These are phyloP conservation scores for Penstemon eatonii DNA, from an alignment of 257 asterid species.

Conservation along the genomic window DNA sequence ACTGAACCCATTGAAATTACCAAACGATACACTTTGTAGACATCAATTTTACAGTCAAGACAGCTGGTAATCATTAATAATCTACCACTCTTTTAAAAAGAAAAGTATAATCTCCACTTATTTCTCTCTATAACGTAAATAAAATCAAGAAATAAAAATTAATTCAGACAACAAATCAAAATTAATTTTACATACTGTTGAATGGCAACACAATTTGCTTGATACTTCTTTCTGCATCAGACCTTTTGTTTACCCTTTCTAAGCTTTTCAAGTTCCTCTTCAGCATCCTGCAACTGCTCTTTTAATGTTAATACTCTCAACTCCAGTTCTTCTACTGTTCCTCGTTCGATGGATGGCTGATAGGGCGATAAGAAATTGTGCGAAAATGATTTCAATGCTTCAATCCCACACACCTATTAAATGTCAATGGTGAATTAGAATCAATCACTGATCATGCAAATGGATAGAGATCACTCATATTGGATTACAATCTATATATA, in stretches of 20 bases:
- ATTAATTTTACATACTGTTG: conserved; percentile 27
- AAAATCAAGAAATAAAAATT: background rate
- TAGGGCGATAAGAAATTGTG: conserved; percentile 59
- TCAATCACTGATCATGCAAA: background rate
- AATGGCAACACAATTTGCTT: conserved; percentile 9
- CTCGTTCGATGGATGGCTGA: conserved; percentile 56
- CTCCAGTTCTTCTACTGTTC: conserved; percentile 67
- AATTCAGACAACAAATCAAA: conserved; percentile 17
- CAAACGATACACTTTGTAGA: conserved; percentile 12
- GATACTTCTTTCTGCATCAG: conserved; percentile 24
- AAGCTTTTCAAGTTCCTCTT: conserved; percentile 61
- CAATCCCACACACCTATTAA: conserved; percentile 80
- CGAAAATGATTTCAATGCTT: conserved; percentile 75
- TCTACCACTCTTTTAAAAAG: background rate
- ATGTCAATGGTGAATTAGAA: background rate
- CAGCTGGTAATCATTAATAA: background rate
- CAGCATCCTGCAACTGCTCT: conserved; percentile 67
- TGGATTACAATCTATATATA: too few species aligned
- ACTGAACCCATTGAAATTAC: background rate
- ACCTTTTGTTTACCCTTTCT: conserved; percentile 77
- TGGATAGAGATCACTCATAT: too few species aligned
- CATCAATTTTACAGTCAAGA: conserved; percentile 3
- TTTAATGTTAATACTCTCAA: conserved; percentile 55
- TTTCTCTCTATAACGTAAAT: too few species aligned
- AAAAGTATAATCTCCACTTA: too few species aligned